A percentile compares a stretch with the other conserved stretches of the same genome.
Evolutionary conservation across 2,329 filamentous ascomycete genomes (phyloP).

Genomic region (Penicillium italicum): DNA sequence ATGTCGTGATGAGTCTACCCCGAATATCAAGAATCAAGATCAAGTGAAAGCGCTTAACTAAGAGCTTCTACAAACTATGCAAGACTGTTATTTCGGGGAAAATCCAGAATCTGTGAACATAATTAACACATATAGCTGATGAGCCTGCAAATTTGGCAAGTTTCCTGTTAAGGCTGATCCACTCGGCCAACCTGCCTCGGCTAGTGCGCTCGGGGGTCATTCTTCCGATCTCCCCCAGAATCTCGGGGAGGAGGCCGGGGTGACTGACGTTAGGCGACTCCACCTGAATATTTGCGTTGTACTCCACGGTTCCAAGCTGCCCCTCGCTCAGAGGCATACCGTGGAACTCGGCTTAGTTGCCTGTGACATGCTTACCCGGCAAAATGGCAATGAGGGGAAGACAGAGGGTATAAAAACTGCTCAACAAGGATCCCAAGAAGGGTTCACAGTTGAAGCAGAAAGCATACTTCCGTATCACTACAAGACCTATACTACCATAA

Average conservation of each 20-base stretch:
- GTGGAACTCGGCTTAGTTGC: slow-evolving; percentile 8
- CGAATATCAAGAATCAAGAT: too few relatives aligned
- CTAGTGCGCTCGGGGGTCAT: slow-evolving; percentile 3
- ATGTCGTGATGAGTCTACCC: too few relatives aligned
- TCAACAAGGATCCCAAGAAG: not conserved
- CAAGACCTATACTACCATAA: not conserved
- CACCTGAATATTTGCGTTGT: slow-evolving; percentile 1
- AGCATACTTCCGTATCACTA: not conserved
- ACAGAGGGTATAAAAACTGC: not conserved
- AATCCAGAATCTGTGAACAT: too few relatives aligned
- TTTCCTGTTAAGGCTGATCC: not conserved
- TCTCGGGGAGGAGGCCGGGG: slow-evolving; percentile 5
- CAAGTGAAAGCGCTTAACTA: too few relatives aligned
- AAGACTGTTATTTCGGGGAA: too few relatives aligned
- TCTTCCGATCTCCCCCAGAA: slow-evolving; percentile 10
- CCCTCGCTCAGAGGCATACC: slow-evolving; percentile 2
- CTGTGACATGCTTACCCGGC: not conserved
- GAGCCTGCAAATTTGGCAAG: slow-evolving; percentile 1
- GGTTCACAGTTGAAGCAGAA: not conserved
- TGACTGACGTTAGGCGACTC: slow-evolving; percentile 8
- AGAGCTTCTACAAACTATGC: too few relatives aligned
- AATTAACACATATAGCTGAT: too few relatives aligned
- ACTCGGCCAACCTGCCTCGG: slow-evolving; percentile 13
- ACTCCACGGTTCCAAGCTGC: slow-evolving; percentile 5
- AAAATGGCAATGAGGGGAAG: slow-evolving; percentile 5